Base-by-base conservation (phyloP, 2,329 filamentous ascomycete genomes). In the Verticillium dahliae region DNA sequence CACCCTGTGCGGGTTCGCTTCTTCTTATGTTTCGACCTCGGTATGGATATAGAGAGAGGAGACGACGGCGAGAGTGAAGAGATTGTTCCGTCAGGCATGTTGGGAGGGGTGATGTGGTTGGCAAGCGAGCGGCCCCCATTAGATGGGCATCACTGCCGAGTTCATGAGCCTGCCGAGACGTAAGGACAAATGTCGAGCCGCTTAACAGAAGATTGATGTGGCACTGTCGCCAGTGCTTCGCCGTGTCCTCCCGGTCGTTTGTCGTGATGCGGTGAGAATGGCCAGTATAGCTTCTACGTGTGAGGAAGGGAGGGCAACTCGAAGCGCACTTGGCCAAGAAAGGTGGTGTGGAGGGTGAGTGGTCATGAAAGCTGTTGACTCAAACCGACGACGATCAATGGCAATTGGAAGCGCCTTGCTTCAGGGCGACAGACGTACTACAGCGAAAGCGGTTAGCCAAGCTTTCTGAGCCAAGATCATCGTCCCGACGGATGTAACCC, bases 1-100 rank as follows among this genome's bases (percentile, higher is more conserved):
- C 74, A 76, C 1, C 74, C 73, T 4, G 72, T 74, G 31, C 73
- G 67, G 14, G 73, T 75, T 15, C 73, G 68, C 60, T 65, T 58
- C 57, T 64, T 65, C 41, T 55, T 41, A 4, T 31, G 18, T 7
- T 7, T 58, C 7, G 45, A 10, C 7, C 6, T 58, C 7, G 45
- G 18, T 27, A 18, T 18, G 27, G 38, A 22, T 18, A 11, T n/a
- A 9, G 33, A 34, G 27, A 14, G 11, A 22, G 27, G 54, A 22
- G 27, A 35, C 7, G 27, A 39, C 18, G 35, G 37, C 5, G 35
- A 41, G 35, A 35, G 37, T 10, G 45, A 52, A 4, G 45, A 52
- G 18, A 22, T 7, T 14, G 22, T n/a, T 14, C 33, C 37, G 31
- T 50, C 57, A 9, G 57, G 15, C 57, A 58, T 58, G 5, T 41